phyloP scores from a whole-genome alignment of 257 asterid genomes.

The Fraxinus excelsior region DNA sequence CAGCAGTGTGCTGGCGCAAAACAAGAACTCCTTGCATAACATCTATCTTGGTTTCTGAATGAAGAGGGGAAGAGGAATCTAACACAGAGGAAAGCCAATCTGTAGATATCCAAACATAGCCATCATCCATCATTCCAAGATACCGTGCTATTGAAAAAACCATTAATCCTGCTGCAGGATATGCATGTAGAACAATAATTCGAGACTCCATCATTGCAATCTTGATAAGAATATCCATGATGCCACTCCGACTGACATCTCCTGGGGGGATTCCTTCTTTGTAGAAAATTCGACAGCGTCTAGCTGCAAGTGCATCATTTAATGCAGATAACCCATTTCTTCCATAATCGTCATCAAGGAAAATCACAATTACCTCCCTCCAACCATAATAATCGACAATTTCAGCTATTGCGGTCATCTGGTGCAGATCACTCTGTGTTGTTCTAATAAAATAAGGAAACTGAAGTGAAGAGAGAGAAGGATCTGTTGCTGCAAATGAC shows the following conservation, averaged over 20 bases:
- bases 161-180: slow-evolving; percentile 42
- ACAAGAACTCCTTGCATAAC: slow-evolving; percentile 55
- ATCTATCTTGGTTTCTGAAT: slow-evolving; percentile 18
- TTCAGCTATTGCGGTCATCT: slow-evolving; percentile 75
- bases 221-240: slow-evolving; percentile 61
- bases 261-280: slow-evolving; percentile 57
- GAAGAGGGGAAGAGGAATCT: slow-evolving; percentile 49
- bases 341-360: slow-evolving; percentile 74
- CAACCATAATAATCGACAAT: slow-evolving; percentile 62
- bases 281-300: slow-evolving; percentile 52
- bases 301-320: slow-evolving; percentile 65
- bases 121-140: slow-evolving; percentile 70
- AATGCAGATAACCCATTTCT: slow-evolving; percentile 72
- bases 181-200: slow-evolving; percentile 64
- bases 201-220: slow-evolving; percentile 66
- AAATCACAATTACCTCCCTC: slow-evolving; percentile 73
- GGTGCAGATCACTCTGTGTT: slow-evolving; percentile 73
- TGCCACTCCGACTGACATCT: slow-evolving; percentile 31
- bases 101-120: slow-evolving; percentile 79
- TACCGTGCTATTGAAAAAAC: slow-evolving; percentile 54
- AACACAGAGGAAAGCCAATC: slow-evolving; percentile 80
- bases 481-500: slow-evolving; percentile 87
- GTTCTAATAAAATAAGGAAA: slow-evolving; percentile 77
- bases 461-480: slow-evolving; percentile 76
- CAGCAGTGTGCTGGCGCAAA: slow-evolving; percentile 53